These are phyloP conservation scores for Cairneyella variabilis DNA, from an alignment of 495 filamentous ascomycete species.

Conservation along the genomic window DNA sequence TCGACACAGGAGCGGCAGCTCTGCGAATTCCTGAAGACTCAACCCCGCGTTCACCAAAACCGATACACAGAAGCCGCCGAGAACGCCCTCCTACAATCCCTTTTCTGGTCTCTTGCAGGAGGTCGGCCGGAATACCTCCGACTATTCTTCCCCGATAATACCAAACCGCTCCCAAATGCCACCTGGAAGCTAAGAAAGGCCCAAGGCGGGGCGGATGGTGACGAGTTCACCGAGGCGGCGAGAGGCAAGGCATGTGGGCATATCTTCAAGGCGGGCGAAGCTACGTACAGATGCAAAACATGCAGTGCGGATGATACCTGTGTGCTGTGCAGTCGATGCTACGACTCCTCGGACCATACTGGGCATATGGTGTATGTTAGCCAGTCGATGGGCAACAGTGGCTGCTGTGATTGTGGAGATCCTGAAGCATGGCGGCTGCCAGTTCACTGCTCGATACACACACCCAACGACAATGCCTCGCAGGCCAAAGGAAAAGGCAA, in stretches of 20 bases:
- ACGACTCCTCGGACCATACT: constrained; percentile 93
- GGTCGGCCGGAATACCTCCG: constrained; percentile 67
- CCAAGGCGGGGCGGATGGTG: constrained; percentile 88
- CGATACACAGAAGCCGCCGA: constrained; percentile 68
- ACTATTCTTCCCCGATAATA: constrained; percentile 76
- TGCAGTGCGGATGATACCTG: constrained; percentile 86
- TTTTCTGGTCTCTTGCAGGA: constrained; percentile 81
- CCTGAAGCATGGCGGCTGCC: constrained; percentile 86
- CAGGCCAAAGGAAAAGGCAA: constrained; percentile 62
- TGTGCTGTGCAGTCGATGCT: constrained; percentile 84
- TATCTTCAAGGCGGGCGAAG: constrained; percentile 90
- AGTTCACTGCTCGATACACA: constrained; percentile 91
- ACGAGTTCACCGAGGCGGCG: constrained; percentile 90
- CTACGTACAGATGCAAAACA: constrained; percentile 89
- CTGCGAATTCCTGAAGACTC: constrained; percentile 67
- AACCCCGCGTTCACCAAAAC: constrained; percentile 63
- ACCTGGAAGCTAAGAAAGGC: constrained; percentile 75
- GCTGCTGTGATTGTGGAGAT: constrained; percentile 97
- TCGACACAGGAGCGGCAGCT: constrained; percentile 76
- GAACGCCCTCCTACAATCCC: constrained; percentile 64
- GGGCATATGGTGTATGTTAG: constrained; percentile 84
- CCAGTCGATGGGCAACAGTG: constrained; percentile 83
- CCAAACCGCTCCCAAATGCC: constrained; percentile 39
- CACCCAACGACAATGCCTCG: constrained; percentile 47
- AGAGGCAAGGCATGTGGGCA: constrained; percentile 95